A percentile compares a stretch with the other conserved stretches of the same genome.
phyloP scores from a whole-genome alignment of 2,329 filamentous ascomycete genomes.

The Fusarium sp. region DNA sequence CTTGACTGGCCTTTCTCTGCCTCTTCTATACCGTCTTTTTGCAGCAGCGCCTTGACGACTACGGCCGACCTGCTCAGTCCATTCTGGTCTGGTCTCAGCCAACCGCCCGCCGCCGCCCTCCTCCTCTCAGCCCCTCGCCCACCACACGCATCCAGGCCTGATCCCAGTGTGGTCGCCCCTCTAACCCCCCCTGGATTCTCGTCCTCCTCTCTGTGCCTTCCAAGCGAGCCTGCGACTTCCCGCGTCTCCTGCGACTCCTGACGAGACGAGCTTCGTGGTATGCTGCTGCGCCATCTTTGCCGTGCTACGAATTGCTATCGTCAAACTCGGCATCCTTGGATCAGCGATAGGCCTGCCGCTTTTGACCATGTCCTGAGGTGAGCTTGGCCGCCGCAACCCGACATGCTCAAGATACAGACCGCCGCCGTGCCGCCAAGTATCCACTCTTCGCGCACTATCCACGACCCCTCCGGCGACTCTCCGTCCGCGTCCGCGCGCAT shows the following conservation, averaged over 20 bases:
- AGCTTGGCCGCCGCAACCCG: conserved; percentile 45
- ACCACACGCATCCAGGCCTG: conserved; percentile 37
- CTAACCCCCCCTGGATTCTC: conserved; percentile 36
- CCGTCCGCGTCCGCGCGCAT: conserved; percentile 45
- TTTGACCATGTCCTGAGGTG: conserved; percentile 51
- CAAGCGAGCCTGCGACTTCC: conserved; percentile 36
- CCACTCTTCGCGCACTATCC: conserved; percentile 47
- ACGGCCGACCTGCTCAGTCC: conserved; percentile 12
- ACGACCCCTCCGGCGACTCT: conserved; percentile 47
- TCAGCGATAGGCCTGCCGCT: conserved; percentile 47
- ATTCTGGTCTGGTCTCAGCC: conserved; percentile 29
- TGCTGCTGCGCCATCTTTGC: conserved; percentile 31
- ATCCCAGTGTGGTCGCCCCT: conserved; percentile 36
- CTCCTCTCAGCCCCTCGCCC: conserved; percentile 34
- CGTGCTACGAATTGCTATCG: conserved; percentile 27
- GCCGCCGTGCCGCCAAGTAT: conserved; percentile 48
- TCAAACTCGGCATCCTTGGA: conserved; percentile 37
- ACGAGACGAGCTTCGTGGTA: conserved; percentile 33
- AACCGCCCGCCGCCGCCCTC: conserved; percentile 27
- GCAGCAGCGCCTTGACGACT: conserved; percentile 5
- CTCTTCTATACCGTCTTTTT: conserved; percentile 34
- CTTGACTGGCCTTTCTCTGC: conserved; percentile 14
- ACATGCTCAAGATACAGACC: conserved; percentile 48
- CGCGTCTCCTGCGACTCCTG: conserved; percentile 31
- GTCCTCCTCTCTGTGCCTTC: conserved; percentile 29